A percentile compares a stretch with the other conserved stretches of the same genome.
phyloP scores from a whole-genome alignment of 331 rosid genomes.

The Erythrophleum ivorense region DNA sequence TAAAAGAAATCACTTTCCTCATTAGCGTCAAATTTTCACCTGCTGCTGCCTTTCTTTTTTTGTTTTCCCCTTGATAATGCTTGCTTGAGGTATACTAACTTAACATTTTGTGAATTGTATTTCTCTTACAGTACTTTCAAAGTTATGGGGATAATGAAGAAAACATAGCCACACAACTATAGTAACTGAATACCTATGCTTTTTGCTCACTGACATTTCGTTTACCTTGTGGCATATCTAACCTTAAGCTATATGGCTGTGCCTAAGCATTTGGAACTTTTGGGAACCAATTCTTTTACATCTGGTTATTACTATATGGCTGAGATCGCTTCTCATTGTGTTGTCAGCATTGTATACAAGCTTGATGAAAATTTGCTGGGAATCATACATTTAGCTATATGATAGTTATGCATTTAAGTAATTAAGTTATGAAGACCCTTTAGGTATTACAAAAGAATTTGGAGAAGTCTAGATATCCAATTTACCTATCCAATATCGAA shows the following conservation, averaged over 20 bases:
- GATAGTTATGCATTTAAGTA: not conserved
- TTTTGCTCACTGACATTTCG: not conserved
- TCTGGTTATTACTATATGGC: not conserved
- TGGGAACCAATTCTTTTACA: slow-evolving; percentile 5
- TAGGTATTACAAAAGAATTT: not conserved
- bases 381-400: slow-evolving; percentile 14
- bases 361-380: slow-evolving; percentile 3
- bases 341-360: not conserved
- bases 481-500: slow-evolving; percentile 22
- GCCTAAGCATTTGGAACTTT: slow-evolving; percentile 16
- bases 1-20: slow-evolving; percentile 38
- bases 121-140: slow-evolving; percentile 4
- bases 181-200: not conserved
- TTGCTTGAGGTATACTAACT: slow-evolving; percentile 29
- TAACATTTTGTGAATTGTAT: slow-evolving; percentile 12
- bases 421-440: not conserved
- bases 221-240: not conserved
- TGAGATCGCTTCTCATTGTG: not conserved
- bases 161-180: not conserved
- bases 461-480: not conserved
- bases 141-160: slow-evolving; percentile 14
- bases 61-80: slow-evolving; percentile 1
- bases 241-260: slow-evolving; percentile 7
- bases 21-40: slow-evolving; percentile 26
- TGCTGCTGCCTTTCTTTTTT: not conserved